Base-by-base conservation (phyloP, 176 grass and related monocot genomes). In the Canna indica region DNA sequence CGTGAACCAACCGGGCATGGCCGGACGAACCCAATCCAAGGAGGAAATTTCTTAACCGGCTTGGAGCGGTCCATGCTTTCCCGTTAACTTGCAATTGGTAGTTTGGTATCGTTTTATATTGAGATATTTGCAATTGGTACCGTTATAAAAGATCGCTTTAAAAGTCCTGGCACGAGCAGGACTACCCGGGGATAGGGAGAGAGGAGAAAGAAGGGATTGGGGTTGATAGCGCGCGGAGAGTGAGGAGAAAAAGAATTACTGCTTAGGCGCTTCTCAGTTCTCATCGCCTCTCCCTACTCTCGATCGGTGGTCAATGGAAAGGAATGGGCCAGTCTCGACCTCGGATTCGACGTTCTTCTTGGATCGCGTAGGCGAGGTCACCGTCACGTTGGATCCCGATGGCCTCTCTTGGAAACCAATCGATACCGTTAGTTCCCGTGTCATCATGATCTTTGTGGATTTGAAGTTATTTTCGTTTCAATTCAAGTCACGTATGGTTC, bases 301-400 rank as follows among this genome's bases (percentile, higher is more conserved):
- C 47, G 13, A 13, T 73, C 54, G 20, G 31, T 58, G 38, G 31
- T 56, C 74, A 18, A 96, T 91, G 92, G 81, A 82, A 32, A 41
- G 75, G 63, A 80, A 72, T 35, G 78, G 76, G 17, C 77, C 76
- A 58, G 42, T 24, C 63, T n/a, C 63, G 8, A 66, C 24, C 20
- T 66, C 64, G 36, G 29, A 14, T 14, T 77, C 75, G 32, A 70
- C 62, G 74, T 81, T 91, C 76, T 85, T 89, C 62, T 67, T 96
- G 26, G 81, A 83, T 64, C 66, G 86, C 56, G 52, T 83, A 66
- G 92, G 92, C 34, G 92, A 87, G 76, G 86, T 91, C 60, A 13
- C 60, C 61, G 67, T 86, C 46, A 24, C 81, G 67, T 26, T 91
- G 61, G 68, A 50, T 71, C 17, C 56, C 57, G 64, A 69, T 22